Percentiles rank a stretch among this genome's conserved stretches.
phyloP scores from a whole-genome alignment of 2,329 filamentous ascomycete genomes.

The Onygena corvina region DNA sequence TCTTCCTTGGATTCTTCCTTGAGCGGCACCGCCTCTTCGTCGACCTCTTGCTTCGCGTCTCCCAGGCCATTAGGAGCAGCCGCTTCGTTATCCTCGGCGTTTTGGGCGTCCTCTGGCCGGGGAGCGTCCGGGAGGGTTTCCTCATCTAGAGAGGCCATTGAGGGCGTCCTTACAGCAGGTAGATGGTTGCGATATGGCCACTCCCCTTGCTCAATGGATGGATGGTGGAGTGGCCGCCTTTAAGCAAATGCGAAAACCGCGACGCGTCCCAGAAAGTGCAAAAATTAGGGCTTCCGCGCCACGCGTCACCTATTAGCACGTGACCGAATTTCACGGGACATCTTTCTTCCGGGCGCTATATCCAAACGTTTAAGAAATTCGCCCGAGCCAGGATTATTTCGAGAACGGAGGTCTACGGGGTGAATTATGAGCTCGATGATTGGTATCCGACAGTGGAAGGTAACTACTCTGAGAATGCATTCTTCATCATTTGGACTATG shows the following conservation, averaged over 20 bases:
- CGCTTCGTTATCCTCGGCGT: background rate
- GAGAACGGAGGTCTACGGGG: too few relatives aligned
- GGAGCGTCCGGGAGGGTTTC: conserved; percentile 12
- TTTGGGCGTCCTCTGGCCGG: conserved; percentile 6
- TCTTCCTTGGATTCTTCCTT: background rate
- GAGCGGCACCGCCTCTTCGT: background rate
- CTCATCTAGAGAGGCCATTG: conserved; percentile 11
- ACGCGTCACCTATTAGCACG: background rate
- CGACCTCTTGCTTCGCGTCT: background rate
- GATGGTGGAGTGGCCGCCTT: background rate
- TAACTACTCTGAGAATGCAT: too few relatives aligned
- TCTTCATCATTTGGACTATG: too few relatives aligned
- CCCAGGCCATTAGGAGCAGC: too few relatives aligned
- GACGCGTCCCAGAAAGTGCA: conserved; percentile 3
- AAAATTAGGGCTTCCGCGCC: conserved; percentile 1
- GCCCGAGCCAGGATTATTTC: too few relatives aligned
- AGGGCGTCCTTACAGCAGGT: background rate
- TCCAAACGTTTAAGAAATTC: too few relatives aligned
- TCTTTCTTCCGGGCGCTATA: too few relatives aligned
- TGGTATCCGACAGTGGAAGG: too few relatives aligned
- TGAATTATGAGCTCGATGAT: too few relatives aligned
- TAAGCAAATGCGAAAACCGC: background rate
- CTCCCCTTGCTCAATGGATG: background rate
- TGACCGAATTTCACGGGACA: too few relatives aligned
- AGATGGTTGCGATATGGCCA: background rate